Conservation (phyloP, 345 rosid genomes). For the Salix exigua region DNA sequence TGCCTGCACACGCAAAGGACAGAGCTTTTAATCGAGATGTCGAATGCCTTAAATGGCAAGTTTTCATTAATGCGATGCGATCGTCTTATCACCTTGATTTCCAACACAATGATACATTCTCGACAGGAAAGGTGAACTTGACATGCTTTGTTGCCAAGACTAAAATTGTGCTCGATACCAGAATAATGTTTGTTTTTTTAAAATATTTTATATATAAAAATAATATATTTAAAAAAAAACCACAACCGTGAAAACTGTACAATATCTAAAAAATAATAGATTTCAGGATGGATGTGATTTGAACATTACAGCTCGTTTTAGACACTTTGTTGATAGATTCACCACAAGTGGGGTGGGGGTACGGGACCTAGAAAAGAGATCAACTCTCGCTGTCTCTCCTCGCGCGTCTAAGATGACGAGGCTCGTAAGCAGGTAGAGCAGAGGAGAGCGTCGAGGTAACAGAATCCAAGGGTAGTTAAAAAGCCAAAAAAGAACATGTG, state of each 20-base stretch:
- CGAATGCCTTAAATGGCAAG: background rate
- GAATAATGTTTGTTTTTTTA: no score
- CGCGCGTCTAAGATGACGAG: background rate
- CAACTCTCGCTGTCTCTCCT: no score
- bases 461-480: slow-evolving; percentile 22
- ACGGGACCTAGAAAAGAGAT: no score
- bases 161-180: no score
- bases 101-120: background rate
- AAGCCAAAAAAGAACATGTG: background rate
- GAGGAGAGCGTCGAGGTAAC: background rate
- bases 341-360: no score
- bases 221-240: no score
- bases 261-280: no score
- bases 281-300: no score
- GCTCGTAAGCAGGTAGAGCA: background rate
- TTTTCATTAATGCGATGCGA: background rate
- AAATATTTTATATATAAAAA: no score
- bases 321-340: no score
- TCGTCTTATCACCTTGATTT: background rate
- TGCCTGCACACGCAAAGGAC: background rate
- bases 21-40: background rate
- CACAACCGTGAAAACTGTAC: no score
- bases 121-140: background rate
- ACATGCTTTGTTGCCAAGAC: background rate
- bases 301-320: no score